Conservation (phyloP, 1,284 basidiomycete genomes). For the Ceratobasidium sp. region DNA sequence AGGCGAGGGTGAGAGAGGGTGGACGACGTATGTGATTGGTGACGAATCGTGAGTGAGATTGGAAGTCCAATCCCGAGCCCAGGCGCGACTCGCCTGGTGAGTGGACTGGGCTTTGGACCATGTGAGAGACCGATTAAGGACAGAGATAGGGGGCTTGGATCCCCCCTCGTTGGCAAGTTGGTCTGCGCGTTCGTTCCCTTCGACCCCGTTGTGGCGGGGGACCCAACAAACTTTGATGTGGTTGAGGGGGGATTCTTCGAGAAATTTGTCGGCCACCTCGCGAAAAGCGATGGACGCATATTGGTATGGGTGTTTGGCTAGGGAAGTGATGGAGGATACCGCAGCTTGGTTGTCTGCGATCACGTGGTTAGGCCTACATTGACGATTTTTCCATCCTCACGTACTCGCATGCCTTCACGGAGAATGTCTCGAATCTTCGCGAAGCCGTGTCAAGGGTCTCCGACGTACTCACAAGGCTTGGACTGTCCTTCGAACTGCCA, state of each 20-base stretch:
- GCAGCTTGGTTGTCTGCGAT: background rate
- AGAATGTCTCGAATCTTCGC: background rate
- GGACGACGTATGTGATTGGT: background rate
- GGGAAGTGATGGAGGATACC: background rate
- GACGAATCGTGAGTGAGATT: background rate
- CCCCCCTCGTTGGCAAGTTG: constrained; percentile 35
- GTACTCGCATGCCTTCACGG: background rate
- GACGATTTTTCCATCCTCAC: constrained; percentile 21
- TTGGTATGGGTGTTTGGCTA: background rate
- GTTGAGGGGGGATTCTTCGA: background rate
- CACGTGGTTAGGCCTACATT: constrained; percentile 8
- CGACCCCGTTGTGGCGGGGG: background rate
- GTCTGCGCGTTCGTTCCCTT: constrained; percentile 2
- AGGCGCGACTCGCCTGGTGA: background rate
- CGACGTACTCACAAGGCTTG: background rate
- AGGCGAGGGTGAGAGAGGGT: background rate
- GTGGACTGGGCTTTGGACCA: constrained; percentile 2
- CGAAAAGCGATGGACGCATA: too few species aligned
- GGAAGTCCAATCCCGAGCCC: background rate
- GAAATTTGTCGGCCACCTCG: too few species aligned
- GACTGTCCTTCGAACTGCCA: background rate
- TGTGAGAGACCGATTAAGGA: constrained; percentile 11
- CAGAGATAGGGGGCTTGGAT: background rate
- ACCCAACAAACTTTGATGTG: background rate
- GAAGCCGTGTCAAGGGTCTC: background rate